Evolutionary conservation across 805 yeast species (phyloP).

Genomic region (Candida silvicultrix): DNA sequence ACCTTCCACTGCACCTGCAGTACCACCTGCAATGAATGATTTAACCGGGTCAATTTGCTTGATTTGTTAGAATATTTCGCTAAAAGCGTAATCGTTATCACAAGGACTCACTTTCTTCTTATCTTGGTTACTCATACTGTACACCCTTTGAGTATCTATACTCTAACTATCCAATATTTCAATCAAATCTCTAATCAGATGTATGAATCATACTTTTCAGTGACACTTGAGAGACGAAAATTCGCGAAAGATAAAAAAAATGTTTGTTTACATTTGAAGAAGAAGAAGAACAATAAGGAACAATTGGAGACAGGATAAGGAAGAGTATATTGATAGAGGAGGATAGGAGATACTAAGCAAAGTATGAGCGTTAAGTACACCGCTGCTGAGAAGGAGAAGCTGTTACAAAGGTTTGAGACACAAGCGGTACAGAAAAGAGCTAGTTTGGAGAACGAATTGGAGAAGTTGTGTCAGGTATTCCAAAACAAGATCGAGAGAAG

Average conservation of each 20-base stretch:
- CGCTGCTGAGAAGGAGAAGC: slow-evolving; percentile 6
- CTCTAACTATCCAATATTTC: too few species aligned
- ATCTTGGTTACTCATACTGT: not conserved
- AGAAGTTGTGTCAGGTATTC: slow-evolving; percentile 11
- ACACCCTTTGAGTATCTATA: too few species aligned
- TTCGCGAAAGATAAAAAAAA: too few species aligned
- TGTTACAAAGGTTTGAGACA: slow-evolving; percentile 15
- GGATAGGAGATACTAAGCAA: too few species aligned
- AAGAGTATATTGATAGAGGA: too few species aligned
- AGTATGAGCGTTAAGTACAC: slow-evolving; percentile 5
- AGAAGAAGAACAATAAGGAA: not conserved
- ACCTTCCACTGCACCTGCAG: slow-evolving; percentile 96
- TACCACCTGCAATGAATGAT: slow-evolving; percentile 91
- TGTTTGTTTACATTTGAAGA: not conserved
- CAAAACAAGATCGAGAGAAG: slow-evolving; percentile 17
- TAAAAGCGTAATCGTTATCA: slow-evolving; percentile 1
- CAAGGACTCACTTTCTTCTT: not conserved
- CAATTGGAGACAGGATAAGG: too few species aligned
- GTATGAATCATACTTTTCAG: too few species aligned
- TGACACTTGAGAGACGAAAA: too few species aligned
- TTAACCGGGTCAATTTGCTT: slow-evolving; percentile 58
- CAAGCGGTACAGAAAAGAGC: slow-evolving; percentile 19
- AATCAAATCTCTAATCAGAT: not conserved
- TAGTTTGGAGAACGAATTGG: slow-evolving; percentile 10
- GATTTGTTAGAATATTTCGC: not conserved